phyloP scores from a whole-genome alignment of 352 stramenopile species.

The Phytopythium vexans region DNA sequence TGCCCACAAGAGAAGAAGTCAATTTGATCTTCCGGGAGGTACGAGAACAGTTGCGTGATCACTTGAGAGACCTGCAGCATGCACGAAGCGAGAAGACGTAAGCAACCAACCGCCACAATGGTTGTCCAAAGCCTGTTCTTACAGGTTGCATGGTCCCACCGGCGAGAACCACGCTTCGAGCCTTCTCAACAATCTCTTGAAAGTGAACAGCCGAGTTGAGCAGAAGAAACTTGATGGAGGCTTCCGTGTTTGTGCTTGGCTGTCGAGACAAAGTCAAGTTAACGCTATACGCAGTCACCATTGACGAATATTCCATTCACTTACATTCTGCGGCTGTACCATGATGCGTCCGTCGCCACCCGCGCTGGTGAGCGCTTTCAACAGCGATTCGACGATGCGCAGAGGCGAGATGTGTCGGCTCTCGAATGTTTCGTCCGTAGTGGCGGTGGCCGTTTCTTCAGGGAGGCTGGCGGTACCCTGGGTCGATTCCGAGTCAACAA shows the following conservation, averaged over 20 bases:
- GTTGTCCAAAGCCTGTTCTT: slow-evolving; percentile 4
- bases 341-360: slow-evolving; percentile 71
- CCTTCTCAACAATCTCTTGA: slow-evolving; percentile 92
- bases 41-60: slow-evolving; percentile 92
- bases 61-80: slow-evolving; percentile 85
- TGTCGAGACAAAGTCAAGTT: slow-evolving; percentile 5
- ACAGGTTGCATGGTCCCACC: slow-evolving; percentile 98
- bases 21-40: slow-evolving; percentile 66
- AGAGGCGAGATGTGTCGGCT: slow-evolving; percentile 82
- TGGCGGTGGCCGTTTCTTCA: slow-evolving; percentile 1
- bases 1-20: slow-evolving; percentile 98
- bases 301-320: slow-evolving; percentile 1
- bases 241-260: slow-evolving; percentile 45
- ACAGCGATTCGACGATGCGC: slow-evolving; percentile 66
- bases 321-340: slow-evolving; percentile 57
- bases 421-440: slow-evolving; percentile 48
- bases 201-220: slow-evolving; percentile 95
- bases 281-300: background rate
- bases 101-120: background rate
- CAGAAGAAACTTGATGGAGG: slow-evolving; percentile 92
- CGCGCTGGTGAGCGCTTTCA: slow-evolving; percentile 74
- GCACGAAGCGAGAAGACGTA: slow-evolving; percentile 5
- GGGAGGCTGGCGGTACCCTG: background rate
- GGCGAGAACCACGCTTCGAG: slow-evolving; percentile 94
- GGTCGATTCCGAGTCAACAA: slow-evolving; percentile 46